These are phyloP conservation scores for Fusarium floridanum DNA, from an alignment of 2,329 filamentous ascomycete species.

Conservation along the genomic window DNA sequence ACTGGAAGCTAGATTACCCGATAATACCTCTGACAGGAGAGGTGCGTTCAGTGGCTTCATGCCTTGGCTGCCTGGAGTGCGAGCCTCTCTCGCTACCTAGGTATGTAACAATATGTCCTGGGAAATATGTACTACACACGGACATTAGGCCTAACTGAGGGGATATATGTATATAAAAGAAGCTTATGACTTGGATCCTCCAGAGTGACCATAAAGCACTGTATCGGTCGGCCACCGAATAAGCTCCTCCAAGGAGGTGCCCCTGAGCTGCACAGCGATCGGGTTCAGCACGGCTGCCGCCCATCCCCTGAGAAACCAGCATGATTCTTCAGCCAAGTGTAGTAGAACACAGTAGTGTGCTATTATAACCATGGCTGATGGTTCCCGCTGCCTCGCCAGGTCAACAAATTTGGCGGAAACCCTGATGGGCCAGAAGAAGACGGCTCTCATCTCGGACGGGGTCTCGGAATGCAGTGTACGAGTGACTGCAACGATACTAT, in stretches of 20 bases:
- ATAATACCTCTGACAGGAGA: neutral
- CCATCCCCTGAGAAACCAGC: neutral
- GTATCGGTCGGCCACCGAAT: neutral
- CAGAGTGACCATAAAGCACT: neutral
- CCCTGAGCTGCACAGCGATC: neutral
- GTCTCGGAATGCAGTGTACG: neutral
- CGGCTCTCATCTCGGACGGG: neutral
- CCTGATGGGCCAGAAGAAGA: neutral
- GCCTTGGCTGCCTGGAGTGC: neutral
- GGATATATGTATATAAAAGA: neutral
- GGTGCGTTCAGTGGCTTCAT: neutral
- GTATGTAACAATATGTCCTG: neutral
- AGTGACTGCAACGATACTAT: neutral
- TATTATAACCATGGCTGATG: neutral
- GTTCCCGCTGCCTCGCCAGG: neutral
- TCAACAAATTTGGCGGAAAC: neutral
- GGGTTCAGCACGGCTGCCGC: neutral
- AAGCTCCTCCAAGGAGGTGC: neutral
- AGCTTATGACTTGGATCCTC: neutral
- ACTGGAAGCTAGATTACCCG: neutral
- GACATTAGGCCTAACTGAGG: neutral
- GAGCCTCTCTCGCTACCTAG: neutral
- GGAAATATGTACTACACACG: neutral
- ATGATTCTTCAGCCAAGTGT: neutral
- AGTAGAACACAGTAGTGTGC: neutral